Conservation (phyloP, 2,329 filamentous ascomycete species). For the Trichoderma cornu-damae region DNA sequence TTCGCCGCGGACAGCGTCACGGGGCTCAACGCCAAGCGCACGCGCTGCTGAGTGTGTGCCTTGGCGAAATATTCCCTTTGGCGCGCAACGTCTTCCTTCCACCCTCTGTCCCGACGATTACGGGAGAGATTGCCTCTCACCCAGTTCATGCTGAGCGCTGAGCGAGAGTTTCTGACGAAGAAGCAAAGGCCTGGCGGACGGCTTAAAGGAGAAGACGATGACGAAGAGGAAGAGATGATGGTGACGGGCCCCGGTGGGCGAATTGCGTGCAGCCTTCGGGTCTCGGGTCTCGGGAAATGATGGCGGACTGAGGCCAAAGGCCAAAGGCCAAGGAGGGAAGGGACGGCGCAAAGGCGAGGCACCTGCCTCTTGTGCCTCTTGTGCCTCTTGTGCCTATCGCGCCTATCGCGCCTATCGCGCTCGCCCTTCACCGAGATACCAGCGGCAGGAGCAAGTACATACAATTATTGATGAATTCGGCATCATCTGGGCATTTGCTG, state of each 20-base stretch:
- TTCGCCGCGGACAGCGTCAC: neutral
- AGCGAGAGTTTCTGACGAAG: too few relatives aligned
- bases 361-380: too few relatives aligned
- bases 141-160: slow-evolving; percentile 43
- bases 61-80: slow-evolving; percentile 39
- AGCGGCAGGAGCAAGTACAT: neutral
- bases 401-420: neutral
- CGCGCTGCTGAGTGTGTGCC: slow-evolving; percentile 26
- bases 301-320: neutral
- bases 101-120: slow-evolving; percentile 32
- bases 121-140: slow-evolving; percentile 37
- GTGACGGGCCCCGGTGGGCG: too few relatives aligned
- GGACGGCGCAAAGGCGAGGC: neutral
- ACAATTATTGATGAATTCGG: too few relatives aligned
- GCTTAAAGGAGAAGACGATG: neutral
- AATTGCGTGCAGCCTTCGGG: neutral
- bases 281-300: too few relatives aligned
- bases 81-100: slow-evolving; percentile 31
- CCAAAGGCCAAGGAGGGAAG: too few relatives aligned
- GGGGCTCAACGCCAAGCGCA: neutral
- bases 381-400: neutral
- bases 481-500: neutral
- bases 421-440: neutral
- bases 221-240: too few relatives aligned
- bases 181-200: too few relatives aligned